A percentile compares a stretch with the other conserved stretches of the same genome.
Conservation (phyloP, 371 early-diverging fungal genomes). For the Choanephora cucurbitarum region DNA sequence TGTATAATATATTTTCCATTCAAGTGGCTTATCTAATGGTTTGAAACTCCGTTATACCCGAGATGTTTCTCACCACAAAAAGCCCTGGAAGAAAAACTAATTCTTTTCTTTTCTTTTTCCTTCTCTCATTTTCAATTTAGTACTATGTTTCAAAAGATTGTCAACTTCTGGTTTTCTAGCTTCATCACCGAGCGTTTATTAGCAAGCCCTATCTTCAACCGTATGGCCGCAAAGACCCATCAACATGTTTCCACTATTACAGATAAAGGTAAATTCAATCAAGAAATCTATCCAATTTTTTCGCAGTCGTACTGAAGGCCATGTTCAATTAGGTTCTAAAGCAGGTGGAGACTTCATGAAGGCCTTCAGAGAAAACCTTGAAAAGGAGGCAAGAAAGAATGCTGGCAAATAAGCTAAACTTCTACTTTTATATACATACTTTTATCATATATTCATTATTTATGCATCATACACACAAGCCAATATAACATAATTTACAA, state of each 20-base stretch:
- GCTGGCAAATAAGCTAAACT: slow-evolving; percentile 21
- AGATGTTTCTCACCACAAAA: too few relatives aligned
- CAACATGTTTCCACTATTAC: slow-evolving; percentile 51
- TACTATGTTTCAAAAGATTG: slow-evolving; percentile 49
- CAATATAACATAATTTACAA: background rate
- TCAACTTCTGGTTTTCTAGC: slow-evolving; percentile 51
- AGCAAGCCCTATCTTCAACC: slow-evolving; percentile 50
- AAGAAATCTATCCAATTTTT: background rate
- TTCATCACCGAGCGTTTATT: slow-evolving; percentile 53
- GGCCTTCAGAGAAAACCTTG: slow-evolving; percentile 53
- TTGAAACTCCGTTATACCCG: too few relatives aligned
- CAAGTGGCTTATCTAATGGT: too few relatives aligned
- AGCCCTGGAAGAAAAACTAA: slow-evolving; percentile 14
- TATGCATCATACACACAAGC: background rate
- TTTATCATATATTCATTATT: background rate
- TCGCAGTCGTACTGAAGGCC: background rate
- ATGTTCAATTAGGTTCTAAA: slow-evolving; percentile 26
- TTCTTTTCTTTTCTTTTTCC: slow-evolving; percentile 11
- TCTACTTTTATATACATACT: background rate
- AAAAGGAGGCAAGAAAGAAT: slow-evolving; percentile 47
- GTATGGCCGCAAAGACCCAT: slow-evolving; percentile 52
- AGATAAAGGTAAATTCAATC: slow-evolving; percentile 34
- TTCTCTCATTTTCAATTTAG: slow-evolving; percentile 1
- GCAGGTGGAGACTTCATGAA: slow-evolving; percentile 43
- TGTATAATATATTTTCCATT: too few relatives aligned